Base-by-base conservation (phyloP, 306 rosid genomes). In the Astragalus membranaceus region DNA sequence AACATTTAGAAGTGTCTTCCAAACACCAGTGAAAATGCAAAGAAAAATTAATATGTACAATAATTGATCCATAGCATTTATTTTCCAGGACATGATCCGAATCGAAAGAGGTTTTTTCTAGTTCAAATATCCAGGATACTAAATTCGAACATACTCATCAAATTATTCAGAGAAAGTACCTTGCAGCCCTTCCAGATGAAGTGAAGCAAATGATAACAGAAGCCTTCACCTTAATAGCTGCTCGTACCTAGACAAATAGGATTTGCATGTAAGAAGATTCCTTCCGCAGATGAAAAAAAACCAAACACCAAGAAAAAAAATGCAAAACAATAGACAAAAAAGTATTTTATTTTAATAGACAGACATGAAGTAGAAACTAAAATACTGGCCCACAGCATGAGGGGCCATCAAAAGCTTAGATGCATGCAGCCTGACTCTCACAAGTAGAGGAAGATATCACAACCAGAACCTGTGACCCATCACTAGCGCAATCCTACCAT, bases 201-300 rank as follows among this genome's bases (percentile, higher is more conserved):
- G 99, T 95, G 77, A 95, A 95, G 86, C 99, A 95, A 75, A 95
- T 95, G 62, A 95, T 91, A 70, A 82, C 88, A 15, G 97, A 95
- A 67, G 99, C 99, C 81, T 91, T 95, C 92, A 95, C 97, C 89
- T 95, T 95, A 75, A 95, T 91, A 73, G 97, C 99, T 39, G 99
- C 97, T 43, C 99, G 86, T 46, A 95, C 99, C 99, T 95, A 78
- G 47, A 81, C 64, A 78, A 52, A 60, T 47, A 73, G 15, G 12
- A 67, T 67, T 44, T 52, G 6, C 15, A 12, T 43, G 62, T 70
- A 37, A 69, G 84, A 52, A 72, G 20, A 35, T 57, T 72, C 68
- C 36, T 64, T 65, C 49, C 50, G 70, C 39, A 26, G 43, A 36
- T 67, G 52, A 75, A 70, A 61, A 17, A 47, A 33, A 62, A 57